phyloP scores from a whole-genome alignment of 768 basidiomycete genomes.

The Tubosaeta sp. region DNA sequence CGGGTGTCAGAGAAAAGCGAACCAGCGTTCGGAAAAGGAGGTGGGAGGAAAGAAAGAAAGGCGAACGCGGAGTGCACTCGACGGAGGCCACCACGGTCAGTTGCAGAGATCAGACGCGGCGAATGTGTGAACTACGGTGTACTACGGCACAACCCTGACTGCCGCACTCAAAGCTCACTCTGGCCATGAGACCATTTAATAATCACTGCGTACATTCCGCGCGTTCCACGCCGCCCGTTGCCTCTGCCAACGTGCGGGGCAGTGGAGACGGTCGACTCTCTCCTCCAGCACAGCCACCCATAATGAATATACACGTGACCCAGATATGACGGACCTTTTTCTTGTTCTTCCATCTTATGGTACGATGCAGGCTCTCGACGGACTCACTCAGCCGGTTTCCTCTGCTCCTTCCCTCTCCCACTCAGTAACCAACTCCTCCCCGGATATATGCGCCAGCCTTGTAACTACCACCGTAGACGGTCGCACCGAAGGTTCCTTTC shows the following conservation, averaged over 20 bases:
- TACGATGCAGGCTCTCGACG: conserved; percentile 21
- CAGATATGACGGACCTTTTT: too few relatives aligned
- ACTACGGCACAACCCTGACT: neutral
- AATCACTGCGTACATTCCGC: conserved; percentile 3
- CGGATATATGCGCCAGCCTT: conserved; percentile 68
- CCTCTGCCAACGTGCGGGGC: conserved; percentile 6
- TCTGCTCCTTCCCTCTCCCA: conserved; percentile 21
- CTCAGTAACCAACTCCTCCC: conserved; percentile 5
- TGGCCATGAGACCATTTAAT: neutral
- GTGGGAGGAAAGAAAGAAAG: conserved; percentile 7
- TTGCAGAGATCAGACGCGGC: conserved; percentile 12
- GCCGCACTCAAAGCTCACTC: neutral
- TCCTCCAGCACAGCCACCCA: neutral
- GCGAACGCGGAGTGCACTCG: neutral
- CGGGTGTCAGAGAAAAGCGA: conserved; percentile 11
- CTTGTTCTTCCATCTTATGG: neutral
- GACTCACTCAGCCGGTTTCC: conserved; percentile 28
- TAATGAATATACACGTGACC: neutral
- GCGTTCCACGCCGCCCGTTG: conserved; percentile 4
- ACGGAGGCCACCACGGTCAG: conserved; percentile 1
- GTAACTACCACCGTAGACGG: conserved; percentile 56
- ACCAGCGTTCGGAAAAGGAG: conserved; percentile 22
- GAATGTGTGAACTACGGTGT: conserved; percentile 8
- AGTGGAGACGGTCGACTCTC: neutral
- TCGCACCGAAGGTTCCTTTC: conserved; percentile 54